Percentiles rank a stretch among this genome's conserved stretches.
Conservation (phyloP, 768 basidiomycete genomes). For the Lyophyllum semitale region DNA sequence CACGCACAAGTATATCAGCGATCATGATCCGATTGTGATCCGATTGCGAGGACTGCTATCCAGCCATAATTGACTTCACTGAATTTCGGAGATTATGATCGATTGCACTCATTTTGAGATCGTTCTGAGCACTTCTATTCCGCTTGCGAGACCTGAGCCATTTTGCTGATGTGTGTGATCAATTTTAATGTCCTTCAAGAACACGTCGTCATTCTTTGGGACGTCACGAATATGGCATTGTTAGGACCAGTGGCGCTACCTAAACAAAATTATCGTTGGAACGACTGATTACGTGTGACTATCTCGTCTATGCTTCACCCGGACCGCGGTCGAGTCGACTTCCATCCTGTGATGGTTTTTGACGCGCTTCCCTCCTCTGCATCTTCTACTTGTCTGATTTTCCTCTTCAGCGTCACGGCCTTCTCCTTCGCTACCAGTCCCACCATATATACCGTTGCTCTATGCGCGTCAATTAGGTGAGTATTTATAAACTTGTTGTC, state of each 20-base stretch:
- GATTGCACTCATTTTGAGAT: neutral
- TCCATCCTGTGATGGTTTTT: neutral
- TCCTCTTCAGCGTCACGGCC: neutral
- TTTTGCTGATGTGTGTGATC: neutral
- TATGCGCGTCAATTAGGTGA: neutral
- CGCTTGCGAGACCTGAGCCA: neutral
- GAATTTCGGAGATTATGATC: neutral
- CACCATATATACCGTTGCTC: too few species aligned
- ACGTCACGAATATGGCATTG: too few species aligned
- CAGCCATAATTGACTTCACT: neutral
- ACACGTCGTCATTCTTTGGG: too few species aligned
- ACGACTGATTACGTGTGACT: too few species aligned
- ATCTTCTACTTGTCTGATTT: neutral
- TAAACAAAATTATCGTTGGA: too few species aligned
- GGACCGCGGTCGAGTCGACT: too few species aligned
- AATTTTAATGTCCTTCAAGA: too few species aligned
- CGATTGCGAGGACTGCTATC: neutral
- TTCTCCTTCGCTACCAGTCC: neutral
- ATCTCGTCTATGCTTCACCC: too few species aligned
- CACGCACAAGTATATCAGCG: neutral
- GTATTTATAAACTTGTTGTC: neutral
- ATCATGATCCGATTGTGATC: neutral
- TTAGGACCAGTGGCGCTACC: too few species aligned
- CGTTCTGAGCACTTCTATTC: neutral
- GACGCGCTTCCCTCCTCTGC: neutral